A percentile compares a stretch with the other conserved stretches of the same genome.
These are phyloP conservation scores for Xylaria nigripes DNA, from an alignment of 495 filamentous ascomycete species.

Conservation along the genomic window DNA sequence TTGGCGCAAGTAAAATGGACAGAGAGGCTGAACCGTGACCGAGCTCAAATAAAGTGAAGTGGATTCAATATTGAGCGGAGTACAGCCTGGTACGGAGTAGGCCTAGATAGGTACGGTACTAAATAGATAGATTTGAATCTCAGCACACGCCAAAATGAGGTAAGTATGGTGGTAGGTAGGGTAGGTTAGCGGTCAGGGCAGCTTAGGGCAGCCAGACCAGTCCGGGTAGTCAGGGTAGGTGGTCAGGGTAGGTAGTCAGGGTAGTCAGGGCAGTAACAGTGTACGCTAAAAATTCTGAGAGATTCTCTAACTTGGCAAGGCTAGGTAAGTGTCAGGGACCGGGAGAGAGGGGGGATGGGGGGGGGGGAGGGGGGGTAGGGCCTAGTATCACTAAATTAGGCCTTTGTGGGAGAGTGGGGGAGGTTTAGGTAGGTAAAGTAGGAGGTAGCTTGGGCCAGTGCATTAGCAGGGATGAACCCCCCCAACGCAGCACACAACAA, in stretches of 20 bases:
- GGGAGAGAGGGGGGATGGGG: not conserved
- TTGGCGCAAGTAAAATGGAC: not conserved
- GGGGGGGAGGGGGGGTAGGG: not conserved
- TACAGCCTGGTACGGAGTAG: not conserved
- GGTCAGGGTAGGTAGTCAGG: not conserved
- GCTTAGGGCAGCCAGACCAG: not conserved
- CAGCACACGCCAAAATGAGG: slow-evolving; percentile 13
- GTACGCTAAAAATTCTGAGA: not conserved
- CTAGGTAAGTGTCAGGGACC: not conserved
- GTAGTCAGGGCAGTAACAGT: not conserved
- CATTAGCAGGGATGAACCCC: not conserved
- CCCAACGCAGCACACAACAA: not conserved
- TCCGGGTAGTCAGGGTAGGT: not conserved
- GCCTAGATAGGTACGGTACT: not conserved
- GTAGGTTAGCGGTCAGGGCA: not conserved
- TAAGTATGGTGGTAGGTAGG: not conserved
- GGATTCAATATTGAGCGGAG: not conserved
- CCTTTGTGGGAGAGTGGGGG: slow-evolving; percentile 1
- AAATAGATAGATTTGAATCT: slow-evolving; percentile 9
- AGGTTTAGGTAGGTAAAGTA: too few relatives aligned
- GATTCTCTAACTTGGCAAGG: slow-evolving; percentile 9
- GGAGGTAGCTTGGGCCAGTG: not conserved
- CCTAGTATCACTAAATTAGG: slow-evolving; percentile 8
- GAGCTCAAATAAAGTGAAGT: not conserved
- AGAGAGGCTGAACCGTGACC: not conserved